Base-by-base conservation (phyloP, 2,329 filamentous ascomycete genomes). In the Macrophomina tecta region DNA sequence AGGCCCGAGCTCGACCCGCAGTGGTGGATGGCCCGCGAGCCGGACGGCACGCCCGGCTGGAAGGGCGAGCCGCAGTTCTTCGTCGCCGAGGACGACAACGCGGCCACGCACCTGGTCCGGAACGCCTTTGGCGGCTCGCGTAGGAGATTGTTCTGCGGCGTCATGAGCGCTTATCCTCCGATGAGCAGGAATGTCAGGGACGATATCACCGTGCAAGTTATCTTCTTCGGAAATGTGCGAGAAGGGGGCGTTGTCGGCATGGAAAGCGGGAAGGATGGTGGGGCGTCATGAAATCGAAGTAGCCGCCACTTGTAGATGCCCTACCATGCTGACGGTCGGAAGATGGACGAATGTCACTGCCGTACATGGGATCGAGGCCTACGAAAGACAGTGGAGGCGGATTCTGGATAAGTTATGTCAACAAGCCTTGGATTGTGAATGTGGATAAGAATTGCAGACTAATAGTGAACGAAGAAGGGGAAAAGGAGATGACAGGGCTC, bases 101-200 rank as follows among this genome's bases (percentile, higher is more conserved):
- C 77, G 3, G 84, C 84, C 0, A 80, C 82, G 3, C 84, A 86
- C 74, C 73, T 87, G 16, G 75, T 83, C 62, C 78, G 82, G 58
- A 87, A 87, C 70, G 82, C 84, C 1, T 76, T 86, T 51, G 85
- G 85, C 7, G 85, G 85, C 0, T 81, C 77, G 16, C 69, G 81
- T 36, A 70, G 78, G 40, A 73, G 75, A 1, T 69, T 84, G 38
- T 79, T 83, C 12, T 70, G 76, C 4, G 79, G 78, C 0, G 67
- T 82, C 2, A 69, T 82, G 69, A 78, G 70, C 28, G 70, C 79
- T 3, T 68, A 72, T 30, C 73, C 76, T 48, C 73, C 79, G 2
- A 66, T 72, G 18, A 74, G 73, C 8, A 69, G 83, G 53, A 73
- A 77, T 68, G 76, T 82, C 16, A 75, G 83, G 9, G 84, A 86